Base-by-base conservation (phyloP, 2,329 filamentous ascomycete species). In the Fusarium avenaceum region DNA sequence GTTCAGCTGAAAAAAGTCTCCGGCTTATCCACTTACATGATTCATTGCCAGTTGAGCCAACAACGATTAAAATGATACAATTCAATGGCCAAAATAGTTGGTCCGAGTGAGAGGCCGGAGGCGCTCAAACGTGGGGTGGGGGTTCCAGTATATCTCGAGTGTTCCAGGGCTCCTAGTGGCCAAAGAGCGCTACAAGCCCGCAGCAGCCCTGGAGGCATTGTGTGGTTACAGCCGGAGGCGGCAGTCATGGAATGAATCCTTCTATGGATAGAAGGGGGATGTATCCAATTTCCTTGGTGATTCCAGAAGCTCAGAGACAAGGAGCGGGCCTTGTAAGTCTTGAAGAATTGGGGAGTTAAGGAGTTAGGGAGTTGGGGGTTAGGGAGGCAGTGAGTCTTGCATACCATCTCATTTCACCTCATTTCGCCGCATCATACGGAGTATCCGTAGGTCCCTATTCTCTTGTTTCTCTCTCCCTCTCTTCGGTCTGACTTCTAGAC, bases 21-120 rank as follows among this genome's bases (percentile, higher is more conserved):
- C 24, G 22, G 10, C 14, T 32, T 47, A 19, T 38, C 51, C 42
- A 54, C 50, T 54, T 39, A 32, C 44, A 50, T 32, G 20, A 44
- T 30, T 22, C 42, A 32, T 49, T 35, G 15, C 9, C 35, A n/a
- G 14, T 19, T 20, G 7, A 53, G 20, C 19, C 20, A 53, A 57
- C 15, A 42, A 11, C 4, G 35, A 42, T 51, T 32, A 40, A 28
- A 56, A 38, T 51, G 4, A 30, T 40, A 32, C 40, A 22, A 22
- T 44, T 48, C 49, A 51, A 46, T 39, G 40, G 56, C 35, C 17
- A 28, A 59, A 38, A 56, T 43, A 64, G 43, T 62, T 69, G 50
- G 58, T 50, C 62, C 61, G 65, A 64, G 45, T 32, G 61, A 63
- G 65, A 55, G 51, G 54, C 60, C 55, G 64, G 64, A 65, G 58